A percentile compares a stretch with the other conserved stretches of the same genome.
phyloP scores from a whole-genome alignment of 371 early-diverging fungal species.

The Mucor ambiguus region DNA sequence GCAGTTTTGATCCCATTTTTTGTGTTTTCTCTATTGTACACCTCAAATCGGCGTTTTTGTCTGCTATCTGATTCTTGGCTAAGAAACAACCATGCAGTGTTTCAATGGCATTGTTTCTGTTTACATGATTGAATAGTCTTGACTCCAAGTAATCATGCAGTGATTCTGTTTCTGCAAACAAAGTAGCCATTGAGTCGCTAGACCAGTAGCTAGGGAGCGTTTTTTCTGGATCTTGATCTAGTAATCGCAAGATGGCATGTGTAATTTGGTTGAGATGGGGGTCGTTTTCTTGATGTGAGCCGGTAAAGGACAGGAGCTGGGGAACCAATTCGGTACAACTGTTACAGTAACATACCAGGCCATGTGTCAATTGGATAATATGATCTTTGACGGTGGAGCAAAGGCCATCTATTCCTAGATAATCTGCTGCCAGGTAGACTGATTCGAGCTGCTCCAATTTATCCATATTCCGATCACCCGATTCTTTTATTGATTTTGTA shows the following conservation, averaged over 20 bases:
- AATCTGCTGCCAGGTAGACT: slow-evolving; percentile 38
- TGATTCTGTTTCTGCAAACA: slow-evolving; percentile 25
- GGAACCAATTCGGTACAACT: slow-evolving; percentile 29
- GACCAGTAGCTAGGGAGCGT: slow-evolving; percentile 33
- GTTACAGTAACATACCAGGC: slow-evolving; percentile 31
- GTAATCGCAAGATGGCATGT: slow-evolving; percentile 16
- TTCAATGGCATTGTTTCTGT: slow-evolving; percentile 38
- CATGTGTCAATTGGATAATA: slow-evolving; percentile 25
- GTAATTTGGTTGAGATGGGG: slow-evolving; percentile 20
- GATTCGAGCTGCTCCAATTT: slow-evolving; percentile 21
- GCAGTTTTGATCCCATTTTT: slow-evolving; percentile 7
- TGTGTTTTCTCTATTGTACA: slow-evolving; percentile 7
- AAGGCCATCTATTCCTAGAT: slow-evolving; percentile 35
- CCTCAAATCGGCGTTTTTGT: background rate
- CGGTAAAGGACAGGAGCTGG: slow-evolving; percentile 22
- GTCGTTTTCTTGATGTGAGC: slow-evolving; percentile 23
- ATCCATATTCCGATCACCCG: slow-evolving; percentile 21
- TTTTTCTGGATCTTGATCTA: slow-evolving; percentile 33
- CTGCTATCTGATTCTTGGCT: slow-evolving; percentile 9
- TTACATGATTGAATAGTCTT: slow-evolving; percentile 21
- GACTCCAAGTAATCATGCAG: slow-evolving; percentile 24
- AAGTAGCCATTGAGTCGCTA: slow-evolving; percentile 17
- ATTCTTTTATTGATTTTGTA: slow-evolving; percentile 17
- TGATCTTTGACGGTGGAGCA: slow-evolving; percentile 20
- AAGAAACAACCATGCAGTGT: slow-evolving; percentile 34